phyloP scores from a whole-genome alignment of 176 grass and related monocot species.

The Phragmites australis region DNA sequence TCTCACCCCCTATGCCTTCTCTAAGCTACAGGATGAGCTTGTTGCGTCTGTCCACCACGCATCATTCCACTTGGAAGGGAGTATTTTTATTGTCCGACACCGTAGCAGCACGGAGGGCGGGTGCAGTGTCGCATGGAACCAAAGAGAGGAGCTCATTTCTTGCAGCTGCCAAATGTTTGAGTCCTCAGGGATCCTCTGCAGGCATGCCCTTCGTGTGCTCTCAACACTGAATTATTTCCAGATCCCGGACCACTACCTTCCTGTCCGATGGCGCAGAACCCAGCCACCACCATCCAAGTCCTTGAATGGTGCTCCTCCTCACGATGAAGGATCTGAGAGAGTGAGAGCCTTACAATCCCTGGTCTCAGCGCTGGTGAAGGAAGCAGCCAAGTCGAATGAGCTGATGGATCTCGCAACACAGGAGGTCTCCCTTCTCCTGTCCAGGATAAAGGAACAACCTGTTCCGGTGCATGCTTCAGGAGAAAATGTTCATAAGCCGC shows the following conservation, averaged over 20 bases:
- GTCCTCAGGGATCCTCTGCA: conserved; percentile 60
- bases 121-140: conserved; percentile 53
- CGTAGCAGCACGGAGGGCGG: conserved; percentile 40
- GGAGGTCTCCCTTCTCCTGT: conserved; percentile 56
- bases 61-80: conserved; percentile 54
- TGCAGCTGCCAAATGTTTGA: conserved; percentile 76
- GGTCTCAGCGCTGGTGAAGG: conserved; percentile 46
- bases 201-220: conserved; percentile 58
- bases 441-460: conserved; percentile 51
- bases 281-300: conserved; percentile 30
- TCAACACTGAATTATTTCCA: conserved; percentile 55
- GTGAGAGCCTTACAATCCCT: conserved; percentile 54
- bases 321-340: conserved; percentile 30
- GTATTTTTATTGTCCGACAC: conserved; percentile 59
- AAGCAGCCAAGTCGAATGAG: conserved; percentile 65
- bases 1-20: conserved; percentile 59
- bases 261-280: conserved; percentile 48
- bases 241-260: conserved; percentile 66
- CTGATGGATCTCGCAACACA: conserved; percentile 53
- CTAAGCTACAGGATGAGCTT: conserved; percentile 74
- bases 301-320: conserved; percentile 23
- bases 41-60: conserved; percentile 48
- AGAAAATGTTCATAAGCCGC: conserved; percentile 5
- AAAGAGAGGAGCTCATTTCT: conserved; percentile 61
- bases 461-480: conserved; percentile 14